Conservation (phyloP, 169 alveolate genomes). For the Perkinsus olseni region DNA sequence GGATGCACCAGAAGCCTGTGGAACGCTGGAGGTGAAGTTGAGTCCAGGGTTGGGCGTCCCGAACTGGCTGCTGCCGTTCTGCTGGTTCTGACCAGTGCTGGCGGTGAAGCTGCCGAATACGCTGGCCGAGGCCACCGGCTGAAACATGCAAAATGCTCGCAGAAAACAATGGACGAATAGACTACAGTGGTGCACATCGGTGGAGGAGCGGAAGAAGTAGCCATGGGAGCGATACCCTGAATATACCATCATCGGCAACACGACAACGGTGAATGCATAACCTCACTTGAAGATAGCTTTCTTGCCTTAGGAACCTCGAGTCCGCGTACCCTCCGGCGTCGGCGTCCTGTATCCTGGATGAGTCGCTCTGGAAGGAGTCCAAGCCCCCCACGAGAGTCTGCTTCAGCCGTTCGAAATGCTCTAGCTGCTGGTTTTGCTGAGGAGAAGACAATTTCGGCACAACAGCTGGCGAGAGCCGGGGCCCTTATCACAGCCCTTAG, state of each 20-base stretch:
- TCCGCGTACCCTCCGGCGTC: background rate
- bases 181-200: background rate
- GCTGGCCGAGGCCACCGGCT: background rate
- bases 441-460: background rate
- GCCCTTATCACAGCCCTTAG: background rate
- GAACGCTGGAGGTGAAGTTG: background rate
- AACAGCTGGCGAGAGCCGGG: too few species aligned
- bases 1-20: background rate
- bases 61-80: background rate
- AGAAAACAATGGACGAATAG: too few species aligned
- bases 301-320: background rate
- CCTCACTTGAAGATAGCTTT: background rate
- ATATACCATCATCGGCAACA: background rate
- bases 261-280: background rate
- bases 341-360: background rate
- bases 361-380: background rate
- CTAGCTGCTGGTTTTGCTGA: background rate
- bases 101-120: background rate
- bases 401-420: background rate
- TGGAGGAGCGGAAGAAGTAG: background rate
- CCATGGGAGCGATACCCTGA: background rate
- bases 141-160: too few species aligned
- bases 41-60: background rate
- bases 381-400: background rate
- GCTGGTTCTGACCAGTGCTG: background rate